Conservation (phyloP, 2,329 filamentous ascomycete genomes). For the Fusarium begoniae region DNA sequence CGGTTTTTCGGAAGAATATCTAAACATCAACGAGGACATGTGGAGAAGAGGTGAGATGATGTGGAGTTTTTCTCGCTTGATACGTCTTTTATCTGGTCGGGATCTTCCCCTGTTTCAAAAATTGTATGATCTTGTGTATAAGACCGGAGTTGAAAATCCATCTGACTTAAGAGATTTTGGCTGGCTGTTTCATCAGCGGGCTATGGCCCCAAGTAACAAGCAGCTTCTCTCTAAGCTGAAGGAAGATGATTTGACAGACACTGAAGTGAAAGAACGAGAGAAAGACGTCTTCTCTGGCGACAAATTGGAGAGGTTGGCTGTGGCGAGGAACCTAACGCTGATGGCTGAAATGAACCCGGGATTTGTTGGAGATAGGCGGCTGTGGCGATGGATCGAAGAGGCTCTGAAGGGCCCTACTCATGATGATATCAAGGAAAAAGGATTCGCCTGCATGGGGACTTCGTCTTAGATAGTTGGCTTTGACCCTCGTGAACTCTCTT, state of each 20-base stretch:
- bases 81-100: conserved; percentile 27
- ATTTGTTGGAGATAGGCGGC: background rate
- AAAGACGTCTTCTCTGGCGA: background rate
- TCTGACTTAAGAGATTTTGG: background rate
- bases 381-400: background rate
- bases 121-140: conserved; percentile 17
- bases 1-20: background rate
- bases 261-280: background rate
- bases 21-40: background rate
- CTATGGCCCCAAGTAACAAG: background rate
- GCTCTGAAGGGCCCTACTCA: too few species aligned
- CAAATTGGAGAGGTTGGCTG: background rate
- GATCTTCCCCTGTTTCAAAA: conserved; percentile 21
- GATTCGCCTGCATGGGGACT: fast-evolving
- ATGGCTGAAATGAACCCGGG: background rate
- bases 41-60: conserved; percentile 14
- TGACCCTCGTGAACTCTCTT: background rate
- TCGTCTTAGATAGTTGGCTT: background rate
- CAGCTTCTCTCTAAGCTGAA: conserved; percentile 10
- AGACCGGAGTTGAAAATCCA: background rate
- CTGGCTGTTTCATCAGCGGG: conserved; percentile 16
- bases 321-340: background rate
- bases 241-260: conserved; percentile 15
- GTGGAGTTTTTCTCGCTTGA: conserved; percentile 24
- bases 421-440: background rate